These are phyloP conservation scores for Didymella arachidicola DNA, from an alignment of 2,329 filamentous ascomycete genomes.

Conservation along the genomic window DNA sequence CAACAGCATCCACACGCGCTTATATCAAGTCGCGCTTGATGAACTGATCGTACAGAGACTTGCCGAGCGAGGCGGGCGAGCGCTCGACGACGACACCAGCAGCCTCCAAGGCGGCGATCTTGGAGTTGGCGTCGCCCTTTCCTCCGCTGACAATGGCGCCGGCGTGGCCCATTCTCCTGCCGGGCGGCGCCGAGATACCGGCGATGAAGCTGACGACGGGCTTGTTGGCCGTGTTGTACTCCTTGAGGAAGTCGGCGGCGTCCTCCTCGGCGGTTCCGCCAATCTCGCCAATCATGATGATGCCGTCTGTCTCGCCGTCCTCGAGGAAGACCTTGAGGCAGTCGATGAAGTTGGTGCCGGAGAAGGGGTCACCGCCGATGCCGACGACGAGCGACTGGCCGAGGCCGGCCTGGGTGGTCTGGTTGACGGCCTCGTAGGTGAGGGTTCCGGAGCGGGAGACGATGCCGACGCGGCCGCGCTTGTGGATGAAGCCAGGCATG, in stretches of 20 bases:
- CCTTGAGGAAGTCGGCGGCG: constrained; percentile 92
- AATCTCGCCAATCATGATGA: constrained; percentile 99
- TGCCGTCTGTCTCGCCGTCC: constrained; percentile 95
- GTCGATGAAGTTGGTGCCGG: constrained; percentile 99
- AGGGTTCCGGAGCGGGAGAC: constrained; percentile 97
- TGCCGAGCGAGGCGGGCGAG: constrained; percentile 80
- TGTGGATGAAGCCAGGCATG: constrained; percentile 99
- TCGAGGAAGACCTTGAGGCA: constrained; percentile 96
- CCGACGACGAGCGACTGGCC: constrained; percentile 98
- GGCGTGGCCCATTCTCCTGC: constrained; percentile 97
- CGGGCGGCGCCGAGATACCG: constrained; percentile 95
- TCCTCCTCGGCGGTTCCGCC: constrained; percentile 98
- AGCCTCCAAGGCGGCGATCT: constrained; percentile 92
- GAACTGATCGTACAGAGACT: constrained; percentile 93
- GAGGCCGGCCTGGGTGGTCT: constrained; percentile 95
- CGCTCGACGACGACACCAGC: constrained; percentile 97
- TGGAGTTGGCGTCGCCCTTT: constrained; percentile 97
- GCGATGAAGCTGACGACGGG: constrained; percentile 98
- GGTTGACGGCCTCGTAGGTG: constrained; percentile 99
- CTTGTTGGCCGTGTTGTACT: constrained; percentile 92
- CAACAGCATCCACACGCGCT: constrained; percentile 29
- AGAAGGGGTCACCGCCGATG: constrained; percentile 98
- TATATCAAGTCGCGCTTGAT: constrained; percentile 95
- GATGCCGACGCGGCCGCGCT: constrained; percentile 97
- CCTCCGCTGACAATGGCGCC: constrained; percentile 97